Conservation (phyloP, 768 basidiomycete species). For the Lanmaoa pseudosensibilis region DNA sequence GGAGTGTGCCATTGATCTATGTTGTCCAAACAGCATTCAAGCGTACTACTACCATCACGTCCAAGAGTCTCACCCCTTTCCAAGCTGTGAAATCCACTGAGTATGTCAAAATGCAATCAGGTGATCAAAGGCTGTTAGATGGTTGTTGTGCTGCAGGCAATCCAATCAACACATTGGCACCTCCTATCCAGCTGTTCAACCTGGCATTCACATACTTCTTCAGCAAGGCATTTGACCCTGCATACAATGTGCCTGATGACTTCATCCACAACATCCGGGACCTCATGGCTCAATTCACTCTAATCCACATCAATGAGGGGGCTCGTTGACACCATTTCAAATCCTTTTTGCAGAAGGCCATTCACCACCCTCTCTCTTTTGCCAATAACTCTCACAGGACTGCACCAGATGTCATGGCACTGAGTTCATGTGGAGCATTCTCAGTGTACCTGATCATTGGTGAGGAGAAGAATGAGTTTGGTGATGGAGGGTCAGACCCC, state of each 20-base stretch:
- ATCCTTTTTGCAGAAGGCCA: neutral
- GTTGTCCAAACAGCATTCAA: too few relatives aligned
- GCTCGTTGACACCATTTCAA: neutral
- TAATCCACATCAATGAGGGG: conserved; percentile 10
- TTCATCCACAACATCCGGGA: neutral
- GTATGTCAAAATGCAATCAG: conserved; percentile 4
- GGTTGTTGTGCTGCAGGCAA: neutral
- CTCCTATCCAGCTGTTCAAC: conserved; percentile 19
- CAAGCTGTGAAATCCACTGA: neutral
- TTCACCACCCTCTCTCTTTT: neutral
- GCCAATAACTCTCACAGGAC: neutral
- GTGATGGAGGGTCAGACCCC: conserved; percentile 29
- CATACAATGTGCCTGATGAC: conserved; percentile 7
- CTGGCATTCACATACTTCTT: conserved; percentile 30
- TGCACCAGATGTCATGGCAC: neutral
- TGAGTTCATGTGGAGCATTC: neutral
- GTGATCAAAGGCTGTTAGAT: conserved; percentile 5
- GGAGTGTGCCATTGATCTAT: too few relatives aligned
- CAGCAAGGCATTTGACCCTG: conserved; percentile 16
- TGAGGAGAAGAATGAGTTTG: conserved; percentile 21
- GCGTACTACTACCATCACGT: too few relatives aligned
- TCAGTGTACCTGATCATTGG: conserved; percentile 9
- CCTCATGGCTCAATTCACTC: conserved; percentile 16
- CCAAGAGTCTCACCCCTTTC: too few relatives aligned
- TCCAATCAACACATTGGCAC: neutral